Conservation (phyloP, 1,139 yeast species). For the Yamadazyma epiphylla region DNA sequence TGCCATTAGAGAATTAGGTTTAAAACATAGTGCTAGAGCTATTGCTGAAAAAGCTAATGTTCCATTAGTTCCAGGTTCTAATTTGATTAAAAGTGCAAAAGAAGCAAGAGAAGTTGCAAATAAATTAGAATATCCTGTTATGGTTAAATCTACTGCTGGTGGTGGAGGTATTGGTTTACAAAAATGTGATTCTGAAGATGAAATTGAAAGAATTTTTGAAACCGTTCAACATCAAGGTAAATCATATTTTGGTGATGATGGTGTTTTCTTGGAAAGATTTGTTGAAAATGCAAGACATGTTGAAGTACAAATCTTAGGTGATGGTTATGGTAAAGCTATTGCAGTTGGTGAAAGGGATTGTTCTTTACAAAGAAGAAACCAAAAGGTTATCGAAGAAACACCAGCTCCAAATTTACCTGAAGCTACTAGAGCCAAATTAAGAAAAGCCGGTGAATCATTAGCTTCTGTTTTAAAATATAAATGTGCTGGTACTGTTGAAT, state of each 20-base stretch:
- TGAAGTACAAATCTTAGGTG: conserved; percentile 95
- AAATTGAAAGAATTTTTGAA: conserved; percentile 77
- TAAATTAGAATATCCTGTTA: conserved; percentile 79
- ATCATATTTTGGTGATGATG: conserved; percentile 90
- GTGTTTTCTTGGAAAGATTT: conserved; percentile 90
- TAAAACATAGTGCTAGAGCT: conserved; percentile 94
- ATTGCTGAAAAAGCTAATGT: conserved; percentile 86
- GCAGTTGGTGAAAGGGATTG: conserved; percentile 98
- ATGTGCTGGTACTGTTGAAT: conserved; percentile 97
- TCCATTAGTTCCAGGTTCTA: conserved; percentile 95
- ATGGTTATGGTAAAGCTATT: conserved; percentile 86
- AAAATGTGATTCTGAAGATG: conserved; percentile 78
- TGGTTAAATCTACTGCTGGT: conserved; percentile 98
- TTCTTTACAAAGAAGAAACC: conserved; percentile 94
- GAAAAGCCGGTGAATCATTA: conserved; percentile 79
- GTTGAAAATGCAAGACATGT: conserved; percentile 95
- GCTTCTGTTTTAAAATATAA: conserved; percentile 81
- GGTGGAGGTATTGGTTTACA: conserved; percentile 99
- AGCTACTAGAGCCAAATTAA: conserved; percentile 67
- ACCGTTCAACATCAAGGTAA: conserved; percentile 93
- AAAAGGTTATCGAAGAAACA: conserved; percentile 93
- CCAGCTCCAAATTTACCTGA: conserved; percentile 95
- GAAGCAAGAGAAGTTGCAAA: conserved; percentile 81
- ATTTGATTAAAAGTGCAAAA: conserved; percentile 60
- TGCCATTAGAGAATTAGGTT: conserved; percentile 83